Evolutionary conservation across 1,284 basidiomycete genomes (phyloP).

Genomic region (Macrocystidia cucumis): DNA sequence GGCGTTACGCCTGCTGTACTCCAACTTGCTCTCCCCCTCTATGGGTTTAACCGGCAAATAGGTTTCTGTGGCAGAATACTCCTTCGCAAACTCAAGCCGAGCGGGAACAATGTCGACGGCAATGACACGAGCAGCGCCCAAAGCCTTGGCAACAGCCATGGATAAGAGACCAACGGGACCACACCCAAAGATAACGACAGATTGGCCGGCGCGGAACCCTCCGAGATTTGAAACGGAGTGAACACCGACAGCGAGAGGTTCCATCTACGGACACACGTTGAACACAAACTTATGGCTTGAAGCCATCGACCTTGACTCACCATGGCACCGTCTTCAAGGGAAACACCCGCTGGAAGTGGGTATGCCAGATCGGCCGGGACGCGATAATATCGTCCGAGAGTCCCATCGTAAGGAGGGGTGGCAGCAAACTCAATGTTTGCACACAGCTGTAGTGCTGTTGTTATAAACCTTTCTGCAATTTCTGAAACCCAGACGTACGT

Average conservation of each 20-base stretch:
- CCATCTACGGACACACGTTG: constrained; percentile 51
- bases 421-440: constrained; percentile 79
- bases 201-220: constrained; percentile 63
- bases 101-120: constrained; percentile 80
- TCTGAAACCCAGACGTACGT: too few species aligned
- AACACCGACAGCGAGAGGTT: constrained; percentile 89
- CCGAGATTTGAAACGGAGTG: constrained; percentile 83
- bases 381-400: constrained; percentile 76
- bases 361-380: constrained; percentile 72
- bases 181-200: constrained; percentile 79
- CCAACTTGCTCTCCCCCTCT: constrained; percentile 58
- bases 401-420: constrained; percentile 87
- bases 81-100: constrained; percentile 83
- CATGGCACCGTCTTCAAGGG: constrained; percentile 82
- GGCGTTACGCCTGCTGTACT: constrained; percentile 68
- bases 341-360: constrained; percentile 63
- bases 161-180: constrained; percentile 91
- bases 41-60: constrained; percentile 63
- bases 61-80: constrained; percentile 82
- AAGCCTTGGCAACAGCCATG: constrained; percentile 89
- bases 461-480: too few species aligned
- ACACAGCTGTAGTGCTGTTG: constrained; percentile 73
- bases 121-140: constrained; percentile 77
- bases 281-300: background rate
- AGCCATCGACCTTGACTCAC: constrained; percentile 26